Conservation (phyloP, 176 grass and related monocot genomes). For the Carex cristatella region DNA sequence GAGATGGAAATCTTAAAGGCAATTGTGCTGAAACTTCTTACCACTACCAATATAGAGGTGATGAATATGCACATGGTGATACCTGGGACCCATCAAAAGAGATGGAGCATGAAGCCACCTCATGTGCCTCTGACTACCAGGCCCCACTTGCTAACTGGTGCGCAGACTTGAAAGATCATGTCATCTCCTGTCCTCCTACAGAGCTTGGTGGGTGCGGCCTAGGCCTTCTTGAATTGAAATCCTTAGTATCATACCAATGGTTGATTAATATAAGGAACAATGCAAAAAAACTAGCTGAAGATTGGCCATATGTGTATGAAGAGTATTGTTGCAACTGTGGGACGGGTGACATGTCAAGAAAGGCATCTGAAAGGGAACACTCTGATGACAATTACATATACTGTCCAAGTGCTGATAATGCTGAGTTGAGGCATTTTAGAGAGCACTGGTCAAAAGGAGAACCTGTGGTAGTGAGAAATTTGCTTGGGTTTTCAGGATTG, state of each 20-base stretch:
- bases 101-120: not conserved
- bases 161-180: slow-evolving; percentile 41
- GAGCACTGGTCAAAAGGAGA: slow-evolving; percentile 73
- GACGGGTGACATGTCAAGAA: slow-evolving; percentile 4
- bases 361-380: slow-evolving; percentile 45
- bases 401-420: slow-evolving; percentile 40
- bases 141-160: slow-evolving; percentile 29
- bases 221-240: slow-evolving; percentile 41
- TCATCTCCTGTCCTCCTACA: slow-evolving; percentile 64
- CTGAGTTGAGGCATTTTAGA: slow-evolving; percentile 59
- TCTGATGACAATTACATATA: slow-evolving; percentile 67
- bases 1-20: slow-evolving; percentile 50
- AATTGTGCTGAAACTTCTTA: slow-evolving; percentile 25
- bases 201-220: slow-evolving; percentile 50
- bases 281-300: slow-evolving; percentile 34
- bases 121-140: not conserved
- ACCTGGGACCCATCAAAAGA: not conserved
- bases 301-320: slow-evolving; percentile 9
- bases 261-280: slow-evolving; percentile 38
- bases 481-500: slow-evolving; percentile 46
- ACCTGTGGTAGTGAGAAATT: slow-evolving; percentile 63
- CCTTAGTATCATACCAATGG: slow-evolving; percentile 34
- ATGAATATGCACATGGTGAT: slow-evolving; percentile 32
- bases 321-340: slow-evolving; percentile 22
- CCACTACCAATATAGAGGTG: slow-evolving; percentile 24